Percentiles rank a stretch among this genome's conserved stretches.
These are phyloP conservation scores for Hibiscus tridactylites DNA, from an alignment of 345 rosid species.

Conservation along the genomic window DNA sequence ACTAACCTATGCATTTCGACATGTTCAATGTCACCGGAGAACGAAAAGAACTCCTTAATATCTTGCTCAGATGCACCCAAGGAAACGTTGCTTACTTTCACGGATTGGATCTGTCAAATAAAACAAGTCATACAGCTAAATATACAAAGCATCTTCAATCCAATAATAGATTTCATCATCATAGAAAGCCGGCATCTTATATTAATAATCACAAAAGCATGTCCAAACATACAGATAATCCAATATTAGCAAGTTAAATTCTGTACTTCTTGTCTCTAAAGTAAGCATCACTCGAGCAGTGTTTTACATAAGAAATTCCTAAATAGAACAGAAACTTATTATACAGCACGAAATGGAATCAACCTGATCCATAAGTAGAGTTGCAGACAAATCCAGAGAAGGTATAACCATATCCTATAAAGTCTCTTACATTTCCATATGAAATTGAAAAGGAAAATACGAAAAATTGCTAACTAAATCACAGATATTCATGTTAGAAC, in stretches of 20 bases:
- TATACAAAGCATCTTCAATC: neutral
- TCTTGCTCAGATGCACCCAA: conserved; percentile 61
- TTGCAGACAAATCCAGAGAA: neutral
- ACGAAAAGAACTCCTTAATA: conserved; percentile 86
- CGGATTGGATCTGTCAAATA: conserved; percentile 43
- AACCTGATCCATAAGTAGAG: neutral
- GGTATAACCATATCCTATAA: neutral
- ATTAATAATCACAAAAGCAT: neutral
- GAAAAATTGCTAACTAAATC: neutral
- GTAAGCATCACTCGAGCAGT: neutral
- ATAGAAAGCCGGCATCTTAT: neutral
- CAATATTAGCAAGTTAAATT: neutral
- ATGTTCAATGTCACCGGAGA: conserved; percentile 77
- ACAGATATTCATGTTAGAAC: neutral
- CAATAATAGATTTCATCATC: neutral
- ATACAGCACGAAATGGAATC: neutral
- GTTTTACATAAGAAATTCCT: neutral
- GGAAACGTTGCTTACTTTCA: conserved; percentile 74
- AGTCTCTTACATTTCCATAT: neutral
- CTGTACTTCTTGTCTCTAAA: neutral
- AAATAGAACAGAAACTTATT: neutral
- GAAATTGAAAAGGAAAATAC: neutral
- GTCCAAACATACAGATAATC: neutral
- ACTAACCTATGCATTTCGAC: conserved; percentile 56
- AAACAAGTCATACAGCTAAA: neutral